Evolutionary conservation across 2,329 filamentous ascomycete genomes (phyloP), one percentile per base, ranked within the genome.

Genomic region (Thielaviopsis musarum): DNA sequence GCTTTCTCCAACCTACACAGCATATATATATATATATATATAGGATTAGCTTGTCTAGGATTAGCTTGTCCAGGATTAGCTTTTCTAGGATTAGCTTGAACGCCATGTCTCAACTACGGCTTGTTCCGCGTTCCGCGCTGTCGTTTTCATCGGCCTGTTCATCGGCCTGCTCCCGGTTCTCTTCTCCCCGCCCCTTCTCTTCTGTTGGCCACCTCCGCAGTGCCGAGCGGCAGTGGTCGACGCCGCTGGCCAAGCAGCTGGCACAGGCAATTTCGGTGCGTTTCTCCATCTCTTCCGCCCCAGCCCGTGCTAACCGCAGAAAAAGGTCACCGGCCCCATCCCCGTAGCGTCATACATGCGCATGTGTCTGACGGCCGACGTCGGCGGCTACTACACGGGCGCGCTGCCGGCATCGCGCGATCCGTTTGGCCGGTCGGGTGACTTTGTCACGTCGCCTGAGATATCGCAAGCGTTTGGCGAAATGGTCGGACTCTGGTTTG

Each of bases 381-480:
- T 89, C 48, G 90, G 89, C 61, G 93, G 93, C 58, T 98, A 98
- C 74, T 98, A 98, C 72, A 97, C 90, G 0, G 81, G 85, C 5
- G 81, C 83, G 24, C 78, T 84, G 52, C 77, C 78, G 58, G 73
- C 81, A 62, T 83, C 79, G 21, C 80, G 84, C 54, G 91, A 96
- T 68, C 91, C 91, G 64, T 98, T 98, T 66, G 93, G 93, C n/a
- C 75, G 81, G 59, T 87, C 88, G 67, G 93, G 93, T 26, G 93
- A 98, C 71, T 98, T 98, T 68, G 85, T 97, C 57, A 98, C 93
- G 0, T 96, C 91, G 0, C 93, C 93, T 0, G 93, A 98, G 71
- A 97, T 98, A 66, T 96, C 91, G 0, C 93, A 97, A 69, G 80
- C 97, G 13, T 98, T 98, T 72, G 93, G 93, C 24, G 93, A 98